phyloP scores from a whole-genome alignment of 805 yeast genomes.

The Limtongia smithiae region DNA sequence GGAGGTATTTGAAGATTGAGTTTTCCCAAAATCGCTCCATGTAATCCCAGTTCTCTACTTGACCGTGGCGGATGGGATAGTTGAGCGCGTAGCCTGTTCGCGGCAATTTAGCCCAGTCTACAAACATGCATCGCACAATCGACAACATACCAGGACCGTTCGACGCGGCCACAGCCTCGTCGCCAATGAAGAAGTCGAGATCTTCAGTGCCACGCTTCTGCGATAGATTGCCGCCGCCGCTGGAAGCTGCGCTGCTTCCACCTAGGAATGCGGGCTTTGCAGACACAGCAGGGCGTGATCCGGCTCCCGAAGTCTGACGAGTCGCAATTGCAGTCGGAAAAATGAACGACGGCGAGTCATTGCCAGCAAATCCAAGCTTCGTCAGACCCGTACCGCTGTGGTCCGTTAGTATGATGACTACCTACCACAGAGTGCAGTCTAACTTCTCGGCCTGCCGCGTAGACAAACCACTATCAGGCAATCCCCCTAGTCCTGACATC shows the following conservation, averaged over 20 bases:
- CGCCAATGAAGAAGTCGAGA: conserved; percentile 90
- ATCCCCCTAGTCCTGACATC: no score
- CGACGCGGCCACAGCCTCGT: conserved; percentile 90
- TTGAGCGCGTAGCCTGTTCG: conserved; percentile 63
- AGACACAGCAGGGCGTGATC: conserved; percentile 40
- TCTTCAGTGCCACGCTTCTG: conserved; percentile 89
- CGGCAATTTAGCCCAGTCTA: background rate
- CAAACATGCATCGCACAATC: background rate
- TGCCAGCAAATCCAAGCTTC: conserved; percentile 97
- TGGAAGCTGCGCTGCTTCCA: conserved; percentile 34
- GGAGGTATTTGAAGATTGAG: conserved; percentile 89
- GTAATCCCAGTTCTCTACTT: conserved; percentile 98
- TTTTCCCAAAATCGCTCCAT: conserved; percentile 99
- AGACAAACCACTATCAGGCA: background rate
- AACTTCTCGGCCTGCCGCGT: background rate
- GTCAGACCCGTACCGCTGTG: conserved; percentile 95
- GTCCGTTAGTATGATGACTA: background rate
- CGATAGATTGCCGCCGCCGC: conserved; percentile 47
- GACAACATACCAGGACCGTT: conserved; percentile 59
- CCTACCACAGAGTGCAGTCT: background rate
- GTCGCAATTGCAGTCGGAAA: conserved; percentile 97
- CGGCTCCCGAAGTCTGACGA: conserved; percentile 35
- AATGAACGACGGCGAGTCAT: conserved; percentile 94
- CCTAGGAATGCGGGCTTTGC: conserved; percentile 45
- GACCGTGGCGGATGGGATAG: conserved; percentile 96